These are phyloP conservation scores for Juglanconis oblonga DNA, from an alignment of 2,329 filamentous ascomycete genomes.

Conservation along the genomic window DNA sequence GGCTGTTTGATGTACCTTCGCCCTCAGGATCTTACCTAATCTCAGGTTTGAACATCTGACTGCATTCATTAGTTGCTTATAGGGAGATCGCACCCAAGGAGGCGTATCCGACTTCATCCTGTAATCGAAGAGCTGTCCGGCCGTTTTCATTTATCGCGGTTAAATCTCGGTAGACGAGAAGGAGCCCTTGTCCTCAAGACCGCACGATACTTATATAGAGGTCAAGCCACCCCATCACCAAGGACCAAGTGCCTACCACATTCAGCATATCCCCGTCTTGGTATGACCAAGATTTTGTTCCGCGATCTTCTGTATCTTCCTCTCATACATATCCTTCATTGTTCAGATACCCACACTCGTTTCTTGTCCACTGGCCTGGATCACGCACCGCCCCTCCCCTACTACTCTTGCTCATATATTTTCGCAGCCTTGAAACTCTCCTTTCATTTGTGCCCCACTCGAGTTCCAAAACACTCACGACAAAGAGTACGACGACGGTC, in stretches of 20 bases:
- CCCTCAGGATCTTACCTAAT: slow-evolving; percentile 3
- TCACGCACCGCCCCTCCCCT: neutral
- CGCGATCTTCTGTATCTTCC: no score
- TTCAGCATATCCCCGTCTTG: neutral
- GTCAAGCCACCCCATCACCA: slow-evolving; percentile 15
- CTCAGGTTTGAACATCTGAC: neutral
- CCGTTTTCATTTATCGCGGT: slow-evolving; percentile 24
- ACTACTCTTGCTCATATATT: neutral
- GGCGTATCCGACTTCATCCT: neutral
- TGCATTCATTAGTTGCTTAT: no score
- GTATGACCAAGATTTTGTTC: neutral
- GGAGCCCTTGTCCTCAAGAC: slow-evolving; percentile 10
- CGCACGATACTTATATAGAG: slow-evolving; percentile 21
- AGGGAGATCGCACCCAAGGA: slow-evolving; percentile 4
- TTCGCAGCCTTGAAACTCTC: neutral
- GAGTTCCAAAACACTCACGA: neutral
- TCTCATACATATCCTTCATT: neutral
- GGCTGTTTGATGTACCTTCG: neutral
- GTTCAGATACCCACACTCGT: slow-evolving; percentile 1
- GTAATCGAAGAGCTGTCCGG: slow-evolving; percentile 5
- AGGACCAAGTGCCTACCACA: neutral
- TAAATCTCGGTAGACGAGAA: slow-evolving; percentile 26
- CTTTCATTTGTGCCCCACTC: neutral
- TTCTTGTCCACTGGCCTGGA: neutral
- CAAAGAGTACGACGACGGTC: slow-evolving; percentile 21